Evolutionary conservation across 2,329 filamentous ascomycete species (phyloP), one percentile per base, ranked within the genome.

Genomic region (Tricladium varicosporioides): DNA sequence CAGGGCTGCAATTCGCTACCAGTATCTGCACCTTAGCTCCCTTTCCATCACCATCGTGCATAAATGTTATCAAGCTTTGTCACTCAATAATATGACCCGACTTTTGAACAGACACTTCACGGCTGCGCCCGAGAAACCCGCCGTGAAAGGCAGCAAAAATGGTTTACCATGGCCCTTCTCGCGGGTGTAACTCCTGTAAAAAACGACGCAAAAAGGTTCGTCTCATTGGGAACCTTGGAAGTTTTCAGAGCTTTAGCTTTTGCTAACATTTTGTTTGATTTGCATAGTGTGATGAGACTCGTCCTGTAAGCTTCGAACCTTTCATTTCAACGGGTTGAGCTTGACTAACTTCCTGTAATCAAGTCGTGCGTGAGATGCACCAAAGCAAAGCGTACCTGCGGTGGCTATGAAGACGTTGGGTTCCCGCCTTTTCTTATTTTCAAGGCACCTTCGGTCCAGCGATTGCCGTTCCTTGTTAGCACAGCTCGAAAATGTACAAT

Each of bases 321-420:
- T 16, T 9, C 36, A 42, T 16, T 51, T 19, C 18, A 45, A 10
- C 27, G 22, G 8, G 18, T 31, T 9, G 22, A 18, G 2, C 15
- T 14, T 32, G 19, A 44, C 52, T 57, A 31, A 54, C 45, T 19
- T 11, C 27, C 14, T 32, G 14, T 33, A 54, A 42, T 3, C 5
- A 43, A 66, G 64, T 64, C 64, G 43, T 66, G 64, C 50, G 44
- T 60, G 51, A 59, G 60, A 59, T 66, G 64, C 31, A 31, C 59
- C 44, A 60, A 51, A 16, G 60, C 63, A 5, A 58, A 58, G 5
- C 63, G 64, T 3, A 40, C 50, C 16, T 67, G 64, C 47, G 56
- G 60, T 10, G 64, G 54, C 42, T 63, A 63, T 42, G 48, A 56
- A 43, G 48, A 60, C 36, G 43, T 16, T 7, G 43, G 47, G 7